Conservation (phyloP, 495 filamentous ascomycete species). For the Niebla homalea region DNA sequence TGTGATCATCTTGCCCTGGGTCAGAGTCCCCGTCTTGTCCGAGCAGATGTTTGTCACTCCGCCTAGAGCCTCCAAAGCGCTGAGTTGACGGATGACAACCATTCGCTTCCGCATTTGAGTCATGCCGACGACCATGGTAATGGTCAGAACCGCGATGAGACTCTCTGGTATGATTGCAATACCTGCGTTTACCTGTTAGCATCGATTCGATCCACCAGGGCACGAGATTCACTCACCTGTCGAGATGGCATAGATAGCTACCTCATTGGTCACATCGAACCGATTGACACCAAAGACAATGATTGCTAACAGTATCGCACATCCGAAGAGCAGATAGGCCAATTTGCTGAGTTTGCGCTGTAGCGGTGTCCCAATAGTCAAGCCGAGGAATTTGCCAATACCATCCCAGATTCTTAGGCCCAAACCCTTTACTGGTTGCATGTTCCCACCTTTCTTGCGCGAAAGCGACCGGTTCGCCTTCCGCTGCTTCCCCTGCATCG, state of each 20-base stretch:
- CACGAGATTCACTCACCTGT: conserved; percentile 26
- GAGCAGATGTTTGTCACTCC: conserved; percentile 83
- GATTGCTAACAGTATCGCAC: conserved; percentile 60
- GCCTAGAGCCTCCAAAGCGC: conserved; percentile 69
- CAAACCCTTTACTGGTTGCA: conserved; percentile 44
- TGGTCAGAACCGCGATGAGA: conserved; percentile 55
- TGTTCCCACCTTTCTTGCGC: conserved; percentile 45
- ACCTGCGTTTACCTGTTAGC: conserved; percentile 26
- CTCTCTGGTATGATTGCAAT: conserved; percentile 64
- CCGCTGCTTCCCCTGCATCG: conserved; percentile 41
- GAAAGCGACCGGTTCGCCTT: conserved; percentile 51
- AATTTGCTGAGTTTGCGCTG: conserved; percentile 71
- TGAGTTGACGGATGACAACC: conserved; percentile 68
- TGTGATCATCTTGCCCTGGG: conserved; percentile 65
- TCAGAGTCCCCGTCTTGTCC: conserved; percentile 78
- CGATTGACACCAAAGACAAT: conserved; percentile 69
- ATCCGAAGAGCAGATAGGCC: conserved; percentile 60
- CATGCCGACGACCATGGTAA: conserved; percentile 66
- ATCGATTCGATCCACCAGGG: background rate
- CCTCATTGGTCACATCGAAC: conserved; percentile 55
- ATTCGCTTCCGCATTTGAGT: conserved; percentile 63
- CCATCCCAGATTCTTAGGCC: conserved; percentile 47
- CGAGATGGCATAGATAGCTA: conserved; percentile 71
- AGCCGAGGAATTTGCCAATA: conserved; percentile 54
- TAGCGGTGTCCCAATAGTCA: conserved; percentile 66